Base-by-base conservation (phyloP, 495 filamentous ascomycete species). In the Podospora conica region DNA sequence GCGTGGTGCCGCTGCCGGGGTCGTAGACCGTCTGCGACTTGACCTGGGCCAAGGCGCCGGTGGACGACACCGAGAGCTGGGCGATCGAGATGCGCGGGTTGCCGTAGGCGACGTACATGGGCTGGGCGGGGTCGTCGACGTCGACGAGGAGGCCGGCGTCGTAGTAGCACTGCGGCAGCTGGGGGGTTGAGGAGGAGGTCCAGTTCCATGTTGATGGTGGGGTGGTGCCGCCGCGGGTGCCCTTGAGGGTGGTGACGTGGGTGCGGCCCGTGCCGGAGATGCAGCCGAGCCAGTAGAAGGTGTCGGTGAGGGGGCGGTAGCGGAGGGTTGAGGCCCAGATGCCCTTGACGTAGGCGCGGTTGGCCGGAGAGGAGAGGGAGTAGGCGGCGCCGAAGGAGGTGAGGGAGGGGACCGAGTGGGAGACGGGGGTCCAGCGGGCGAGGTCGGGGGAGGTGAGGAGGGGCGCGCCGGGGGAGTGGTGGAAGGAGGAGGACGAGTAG, bases 261-360 rank as follows among this genome's bases (percentile, higher is more conserved):
- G 69, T 79, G 64, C 73, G 68, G 1, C 40, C 18, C 57, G 65
- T 73, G 68, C 67, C 79, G 18, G 81, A 78, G 29, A 86, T 74
- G 63, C 85, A 87, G 18, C 84, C 84, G 11, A 84, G 78, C 83
- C 83, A 88, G 73, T 86, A 85, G 69, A 78, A 88, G 2, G 69
- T 69, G 20, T 75, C 75, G 60, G 71, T 79, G 33, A 77, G 81
- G 24, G 72, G 31, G 12, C 81, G 80, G 69, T 85, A 84, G 24
- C 81, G 74, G 64, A 86, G 72, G 0, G 79, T 82, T 3, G 77
- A 82, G 0, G 86, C 86, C 83, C 83, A 87, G 12, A 81, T 84
- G 23, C 84, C 85, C 58, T 79, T 74, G 9, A 79, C 73, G 70
- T 87, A 88, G 3, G 82, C 83, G 10, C 21, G 12, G 22, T 61